Evolutionary conservation across 2,329 filamentous ascomycete genomes (phyloP).

Genomic region (Tolypocladium cylindrosporum): DNA sequence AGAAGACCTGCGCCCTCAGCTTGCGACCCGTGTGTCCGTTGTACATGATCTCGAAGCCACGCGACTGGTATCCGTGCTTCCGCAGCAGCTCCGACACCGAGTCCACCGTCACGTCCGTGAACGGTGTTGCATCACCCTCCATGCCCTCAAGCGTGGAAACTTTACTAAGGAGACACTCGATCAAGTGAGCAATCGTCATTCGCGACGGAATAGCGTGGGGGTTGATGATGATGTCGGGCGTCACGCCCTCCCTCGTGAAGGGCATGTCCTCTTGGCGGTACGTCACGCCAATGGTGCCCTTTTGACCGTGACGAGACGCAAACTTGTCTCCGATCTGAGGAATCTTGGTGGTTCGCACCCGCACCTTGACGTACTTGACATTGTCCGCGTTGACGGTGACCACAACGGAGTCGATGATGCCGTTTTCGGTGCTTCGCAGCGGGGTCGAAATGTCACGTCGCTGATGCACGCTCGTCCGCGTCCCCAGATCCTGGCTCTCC

Average conservation of each 20-base stretch:
- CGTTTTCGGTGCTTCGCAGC: slow-evolving; percentile 88
- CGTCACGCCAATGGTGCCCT: slow-evolving; percentile 97
- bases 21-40: slow-evolving; percentile 96
- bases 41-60: slow-evolving; percentile 98
- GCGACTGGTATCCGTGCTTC: slow-evolving; percentile 88
- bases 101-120: slow-evolving; percentile 95
- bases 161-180: slow-evolving; percentile 95
- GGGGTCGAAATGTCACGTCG: slow-evolving; percentile 96
- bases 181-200: slow-evolving; percentile 99
- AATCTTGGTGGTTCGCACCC: slow-evolving; percentile 93
- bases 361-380: slow-evolving; percentile 91
- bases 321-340: slow-evolving; percentile 99
- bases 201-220: slow-evolving; percentile 98
- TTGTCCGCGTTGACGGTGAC: slow-evolving; percentile 93
- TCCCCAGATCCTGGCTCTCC: slow-evolving; percentile 87
- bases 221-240: slow-evolving; percentile 96
- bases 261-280: slow-evolving; percentile 99
- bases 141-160: slow-evolving; percentile 87
- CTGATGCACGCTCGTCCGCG: slow-evolving; percentile 79
- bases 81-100: slow-evolving; percentile 79
- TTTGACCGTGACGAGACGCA: slow-evolving; percentile 96
- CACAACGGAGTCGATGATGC: slow-evolving; percentile 89
- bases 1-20: slow-evolving; percentile 87
- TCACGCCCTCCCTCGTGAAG: slow-evolving; percentile 83
- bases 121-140: slow-evolving; percentile 95